These are phyloP conservation scores for Penicillium dipodomyicola DNA, from an alignment of 495 filamentous ascomycete species.

Conservation along the genomic window DNA sequence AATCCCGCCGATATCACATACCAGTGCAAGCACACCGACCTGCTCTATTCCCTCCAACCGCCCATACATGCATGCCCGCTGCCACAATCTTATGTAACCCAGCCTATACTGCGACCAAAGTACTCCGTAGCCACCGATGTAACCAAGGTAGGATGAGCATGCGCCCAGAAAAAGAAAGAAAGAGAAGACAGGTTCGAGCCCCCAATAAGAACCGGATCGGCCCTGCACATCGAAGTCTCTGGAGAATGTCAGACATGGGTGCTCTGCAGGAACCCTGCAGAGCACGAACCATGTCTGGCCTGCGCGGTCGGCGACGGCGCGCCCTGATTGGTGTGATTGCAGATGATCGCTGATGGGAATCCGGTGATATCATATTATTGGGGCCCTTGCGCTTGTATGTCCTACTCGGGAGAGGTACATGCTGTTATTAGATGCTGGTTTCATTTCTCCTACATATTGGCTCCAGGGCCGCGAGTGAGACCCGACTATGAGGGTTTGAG, in stretches of 20 bases:
- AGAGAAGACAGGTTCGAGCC: background rate
- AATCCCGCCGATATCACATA: conserved; percentile 12
- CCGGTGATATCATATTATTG: conserved; percentile 10
- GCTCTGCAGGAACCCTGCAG: conserved; percentile 9
- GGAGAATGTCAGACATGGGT: conserved; percentile 14
- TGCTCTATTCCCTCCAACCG: background rate
- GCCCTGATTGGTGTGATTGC: background rate
- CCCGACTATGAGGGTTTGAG: background rate
- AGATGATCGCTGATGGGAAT: background rate
- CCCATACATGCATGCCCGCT: background rate
- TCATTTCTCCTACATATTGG: conserved; percentile 2
- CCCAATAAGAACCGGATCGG: background rate
- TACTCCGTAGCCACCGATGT: background rate
- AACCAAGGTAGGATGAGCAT: background rate
- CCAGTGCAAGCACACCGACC: conserved; percentile 7
- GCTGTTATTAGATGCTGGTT: background rate
- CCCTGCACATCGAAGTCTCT: conserved; percentile 4
- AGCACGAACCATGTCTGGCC: conserved; percentile 9
- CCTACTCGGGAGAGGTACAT: background rate
- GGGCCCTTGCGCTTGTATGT: conserved; percentile 8
- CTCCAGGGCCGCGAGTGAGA: background rate
- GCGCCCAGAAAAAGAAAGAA: background rate
- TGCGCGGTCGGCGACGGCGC: background rate
- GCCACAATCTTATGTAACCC: background rate
- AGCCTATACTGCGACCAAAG: background rate